Conservation (phyloP, 371 early-diverging fungal species). For the Lichtheimia ramosa region DNA sequence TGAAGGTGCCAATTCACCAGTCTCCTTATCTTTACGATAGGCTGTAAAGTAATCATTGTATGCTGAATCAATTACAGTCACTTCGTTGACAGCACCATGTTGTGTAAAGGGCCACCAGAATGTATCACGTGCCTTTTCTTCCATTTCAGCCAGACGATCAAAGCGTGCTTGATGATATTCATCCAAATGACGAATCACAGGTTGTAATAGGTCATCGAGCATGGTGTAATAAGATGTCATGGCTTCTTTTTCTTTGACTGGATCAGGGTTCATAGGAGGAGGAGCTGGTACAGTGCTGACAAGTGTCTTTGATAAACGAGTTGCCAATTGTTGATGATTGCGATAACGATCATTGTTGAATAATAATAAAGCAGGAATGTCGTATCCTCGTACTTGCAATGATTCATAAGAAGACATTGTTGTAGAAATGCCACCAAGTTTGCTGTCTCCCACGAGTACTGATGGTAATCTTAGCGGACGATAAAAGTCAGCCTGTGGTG, state of each 20-base stretch:
- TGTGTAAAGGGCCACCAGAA: constrained; percentile 92
- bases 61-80: constrained; percentile 81
- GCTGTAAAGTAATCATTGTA: constrained; percentile 66
- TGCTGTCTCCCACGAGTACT: constrained; percentile 74
- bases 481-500: constrained; percentile 73
- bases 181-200: constrained; percentile 54
- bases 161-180: constrained; percentile 51
- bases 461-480: constrained; percentile 72
- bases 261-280: constrained; percentile 43
- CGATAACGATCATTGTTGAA: constrained; percentile 61
- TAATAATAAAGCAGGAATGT: constrained; percentile 66
- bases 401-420: constrained; percentile 78
- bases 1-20: constrained; percentile 14
- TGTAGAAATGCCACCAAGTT: constrained; percentile 81
- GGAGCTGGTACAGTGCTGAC: constrained; percentile 53
- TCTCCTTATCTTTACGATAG: constrained; percentile 27
- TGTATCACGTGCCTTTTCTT: constrained; percentile 47
- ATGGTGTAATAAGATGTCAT: constrained; percentile 60
- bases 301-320: constrained; percentile 15
- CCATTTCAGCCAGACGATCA: constrained; percentile 61
- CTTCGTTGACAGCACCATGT: constrained; percentile 61
- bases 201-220: constrained; percentile 45
- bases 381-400: constrained; percentile 70
- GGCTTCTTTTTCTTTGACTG: constrained; percentile 46
- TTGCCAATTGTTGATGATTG: constrained; percentile 58